Evolutionary conservation across 2,329 filamentous ascomycete genomes (phyloP).

Genomic region (Cercospora beticola): DNA sequence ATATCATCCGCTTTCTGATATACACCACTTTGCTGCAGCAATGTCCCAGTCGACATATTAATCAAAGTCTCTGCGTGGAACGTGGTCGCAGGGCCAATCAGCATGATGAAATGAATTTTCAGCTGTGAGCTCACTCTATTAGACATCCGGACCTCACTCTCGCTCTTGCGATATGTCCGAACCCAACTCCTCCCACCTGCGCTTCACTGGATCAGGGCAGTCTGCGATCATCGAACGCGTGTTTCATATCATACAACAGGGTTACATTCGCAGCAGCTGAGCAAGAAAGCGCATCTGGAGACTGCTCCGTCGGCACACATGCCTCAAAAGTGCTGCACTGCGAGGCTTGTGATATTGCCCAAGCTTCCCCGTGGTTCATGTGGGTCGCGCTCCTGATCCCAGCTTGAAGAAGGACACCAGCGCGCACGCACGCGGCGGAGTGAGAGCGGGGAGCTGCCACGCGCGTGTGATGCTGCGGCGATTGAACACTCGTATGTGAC

Average conservation of each 20-base stretch:
- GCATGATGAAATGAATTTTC: neutral
- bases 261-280: neutral
- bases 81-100: neutral
- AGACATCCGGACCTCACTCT: neutral
- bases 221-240: neutral
- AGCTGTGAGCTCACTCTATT: neutral
- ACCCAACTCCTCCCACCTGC: neutral
- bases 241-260: neutral
- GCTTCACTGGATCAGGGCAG: neutral
- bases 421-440: neutral
- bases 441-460: neutral
- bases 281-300: neutral
- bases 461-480: neutral
- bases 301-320: neutral
- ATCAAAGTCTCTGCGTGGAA: neutral
- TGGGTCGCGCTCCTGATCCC: neutral
- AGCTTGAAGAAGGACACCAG: neutral
- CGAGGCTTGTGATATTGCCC: neutral
- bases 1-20: neutral
- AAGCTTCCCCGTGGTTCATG: slow-evolving; percentile 5
- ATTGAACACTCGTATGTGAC: neutral
- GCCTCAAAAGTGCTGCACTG: neutral
- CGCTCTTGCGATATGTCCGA: neutral
- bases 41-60: neutral
- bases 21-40: neutral